Evolutionary conservation across 192 early-diverging fungal species (phyloP).

Genomic region (Radiomyces spectabilis): DNA sequence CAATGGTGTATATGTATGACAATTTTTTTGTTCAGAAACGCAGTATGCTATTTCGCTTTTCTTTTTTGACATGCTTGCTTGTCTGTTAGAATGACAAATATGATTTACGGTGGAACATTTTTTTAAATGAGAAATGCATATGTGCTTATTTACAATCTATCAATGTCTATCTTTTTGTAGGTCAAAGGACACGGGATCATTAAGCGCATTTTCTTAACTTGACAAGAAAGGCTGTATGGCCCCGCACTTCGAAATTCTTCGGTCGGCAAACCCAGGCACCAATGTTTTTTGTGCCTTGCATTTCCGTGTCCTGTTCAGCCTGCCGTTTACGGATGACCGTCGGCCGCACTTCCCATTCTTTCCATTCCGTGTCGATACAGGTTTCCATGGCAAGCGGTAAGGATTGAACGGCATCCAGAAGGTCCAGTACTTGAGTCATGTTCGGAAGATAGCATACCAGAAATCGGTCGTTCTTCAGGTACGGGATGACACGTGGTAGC

Average conservation of each 20-base stretch:
- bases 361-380: slow-evolving; percentile 38
- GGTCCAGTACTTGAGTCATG: slow-evolving; percentile 45
- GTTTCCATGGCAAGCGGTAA: slow-evolving; percentile 29
- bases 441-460: slow-evolving; percentile 49
- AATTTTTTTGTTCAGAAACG: too few relatives aligned
- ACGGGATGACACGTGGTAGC: slow-evolving; percentile 25
- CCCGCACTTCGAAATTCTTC: slow-evolving; percentile 26
- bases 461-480: slow-evolving; percentile 40
- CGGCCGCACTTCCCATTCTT: slow-evolving; percentile 43
- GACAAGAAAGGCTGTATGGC: slow-evolving; percentile 38
- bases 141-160: too few relatives aligned
- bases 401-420: slow-evolving; percentile 27
- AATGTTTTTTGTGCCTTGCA: not conserved
- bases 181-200: not conserved
- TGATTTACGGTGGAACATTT: too few relatives aligned
- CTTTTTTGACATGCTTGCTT: too few relatives aligned
- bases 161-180: too few relatives aligned
- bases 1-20: too few relatives aligned
- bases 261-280: slow-evolving; percentile 38
- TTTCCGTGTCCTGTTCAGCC: not conserved
- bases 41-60: too few relatives aligned
- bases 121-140: too few relatives aligned
- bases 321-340: slow-evolving; percentile 37
- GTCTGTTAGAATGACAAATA: too few relatives aligned
- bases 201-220: slow-evolving; percentile 28